Evolutionary conservation across 257 asterid genomes (phyloP), one percentile per base, ranked within the genome.

Genomic region (Petunia secreta): DNA sequence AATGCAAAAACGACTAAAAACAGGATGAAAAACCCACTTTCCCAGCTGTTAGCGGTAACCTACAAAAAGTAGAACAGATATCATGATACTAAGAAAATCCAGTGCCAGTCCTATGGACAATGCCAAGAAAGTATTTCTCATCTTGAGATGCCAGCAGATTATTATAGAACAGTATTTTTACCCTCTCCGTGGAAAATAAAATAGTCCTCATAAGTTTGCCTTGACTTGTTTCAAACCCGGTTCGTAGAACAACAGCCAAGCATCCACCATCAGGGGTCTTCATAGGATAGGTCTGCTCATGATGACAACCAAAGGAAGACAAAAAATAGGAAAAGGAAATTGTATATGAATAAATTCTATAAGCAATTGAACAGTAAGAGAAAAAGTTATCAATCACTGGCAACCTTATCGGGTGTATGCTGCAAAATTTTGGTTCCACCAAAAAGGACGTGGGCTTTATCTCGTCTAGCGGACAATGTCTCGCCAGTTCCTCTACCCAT

Each of bases 41-140:
- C 99, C 99, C 98, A 96, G 95, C 98, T 96, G 86, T 96, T 96
- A 66, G 99, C 99, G 75, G 99, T 95, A 81, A 95, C 97, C 99
- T 95, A 86, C 75, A 87, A 73, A 73, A 11, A 50, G 46, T 79
- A 80, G 65, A 53, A 79, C 8, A 52, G 11, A 77, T 41, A 36
- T 77, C 52, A 52, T 41, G 63, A 34, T 68, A 79, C 43, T 36
- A 44, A 52, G 44, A 46, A 83, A 83, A 81, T 79, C 65, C 41
- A 64, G 36, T n/a, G 36, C 4, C 43, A 14, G 44, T 48, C 50
- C 68, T 25, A 75, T 67, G 80, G 75, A 68, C 36, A 57, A 8
- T 0, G 2, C 57, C 63, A 73, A 73, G n/a, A 73, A 2, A 50
- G 13, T 73, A 73, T 25, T 36, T 44, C 62, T 73, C 59, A 81